Evolutionary conservation across 352 stramenopile genomes (phyloP), one percentile per base, ranked within the genome.

Genomic region (Phytophthora ramorum): DNA sequence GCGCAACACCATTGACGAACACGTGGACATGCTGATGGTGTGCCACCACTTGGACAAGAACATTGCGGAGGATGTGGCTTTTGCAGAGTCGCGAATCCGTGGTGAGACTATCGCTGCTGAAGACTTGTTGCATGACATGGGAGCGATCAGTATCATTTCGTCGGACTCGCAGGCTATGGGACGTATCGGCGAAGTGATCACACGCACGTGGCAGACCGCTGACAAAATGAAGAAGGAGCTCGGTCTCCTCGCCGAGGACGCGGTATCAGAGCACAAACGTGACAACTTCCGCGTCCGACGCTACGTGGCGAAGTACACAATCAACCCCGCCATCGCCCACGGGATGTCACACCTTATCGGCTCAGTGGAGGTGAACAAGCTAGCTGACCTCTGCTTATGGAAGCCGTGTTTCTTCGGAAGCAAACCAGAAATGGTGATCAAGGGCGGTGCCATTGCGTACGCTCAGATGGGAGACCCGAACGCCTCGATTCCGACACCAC

Each of bases 11-110:
- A 98, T 99, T 58, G 97, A 99, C 59, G 97, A 99, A 70, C 97
- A 99, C 73, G 89, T 99, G 30, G 97, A 99, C 80, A 99, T 99
- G 97, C 83, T 99, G 24, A 99, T 99, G 96, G 97, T 99, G 30
- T 99, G 97, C 69, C 97, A 99, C 74, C 97, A 99, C 69, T 85
- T 99, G 59, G 93, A 99, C 77, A 92, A 96, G 62, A 93, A 88
- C 59, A 98, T 99, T 62, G 89, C 92, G 0, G 97, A 99, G 73
- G 97, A 99, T 69, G 92, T 99, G 22, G 96, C 97, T 3, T 99
- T 99, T 76, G 97, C 97, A n/a, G 97, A 99, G 81, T 98, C 89
- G 19, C 87, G 97, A 35, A 99, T 99, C 73, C 91, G 97, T 44
- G 93, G 91, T 24, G 96, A 99, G 76, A 99, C 97, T 17, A 99